Percentiles rank a stretch among this genome's conserved stretches.
Evolutionary conservation across 441 rosid species (phyloP).

Genomic region (Mallotus repandus): DNA sequence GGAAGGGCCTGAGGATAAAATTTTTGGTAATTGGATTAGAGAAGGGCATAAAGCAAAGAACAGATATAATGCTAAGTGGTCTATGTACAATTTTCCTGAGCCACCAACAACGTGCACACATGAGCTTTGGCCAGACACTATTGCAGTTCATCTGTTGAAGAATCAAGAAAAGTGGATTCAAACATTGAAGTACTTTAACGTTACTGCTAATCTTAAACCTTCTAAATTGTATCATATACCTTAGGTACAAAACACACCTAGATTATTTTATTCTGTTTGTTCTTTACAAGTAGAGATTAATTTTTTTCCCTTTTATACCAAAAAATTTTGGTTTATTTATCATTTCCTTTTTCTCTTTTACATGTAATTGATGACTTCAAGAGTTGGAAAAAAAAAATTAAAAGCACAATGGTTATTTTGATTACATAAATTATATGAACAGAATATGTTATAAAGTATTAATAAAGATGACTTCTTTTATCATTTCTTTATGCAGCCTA

Average conservation of each 20-base stretch:
- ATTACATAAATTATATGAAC: too few relatives aligned
- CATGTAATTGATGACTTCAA: not conserved
- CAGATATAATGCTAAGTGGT: constrained; percentile 76
- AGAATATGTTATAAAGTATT: too few relatives aligned
- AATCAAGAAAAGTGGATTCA: constrained; percentile 72
- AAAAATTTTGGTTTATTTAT: not conserved
- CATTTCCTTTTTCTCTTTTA: not conserved
- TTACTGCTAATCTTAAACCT: constrained; percentile 68
- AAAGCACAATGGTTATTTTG: too few relatives aligned
- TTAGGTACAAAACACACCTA: constrained; percentile 1
- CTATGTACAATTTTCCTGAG: constrained; percentile 70
- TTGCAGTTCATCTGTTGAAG: constrained; percentile 77
- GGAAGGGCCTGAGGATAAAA: constrained; percentile 72
- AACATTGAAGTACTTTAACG: constrained; percentile 66
- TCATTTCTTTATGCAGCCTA: too few relatives aligned
- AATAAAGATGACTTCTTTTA: too few relatives aligned
- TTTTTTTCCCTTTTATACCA: not conserved
- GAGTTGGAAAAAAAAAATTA: not conserved
- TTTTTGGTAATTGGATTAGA: constrained; percentile 69
- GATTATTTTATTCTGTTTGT: constrained; percentile 9
- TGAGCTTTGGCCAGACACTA: constrained; percentile 74
- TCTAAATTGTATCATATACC: constrained; percentile 79
- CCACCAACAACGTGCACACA: constrained; percentile 64
- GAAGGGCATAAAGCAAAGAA: constrained; percentile 65
- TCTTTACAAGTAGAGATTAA: constrained; percentile 5